Percentiles rank a stretch among this genome's conserved stretches.
Evolutionary conservation across 495 filamentous ascomycete genomes (phyloP).

Genomic region (Lasiosphaeria miniovina): DNA sequence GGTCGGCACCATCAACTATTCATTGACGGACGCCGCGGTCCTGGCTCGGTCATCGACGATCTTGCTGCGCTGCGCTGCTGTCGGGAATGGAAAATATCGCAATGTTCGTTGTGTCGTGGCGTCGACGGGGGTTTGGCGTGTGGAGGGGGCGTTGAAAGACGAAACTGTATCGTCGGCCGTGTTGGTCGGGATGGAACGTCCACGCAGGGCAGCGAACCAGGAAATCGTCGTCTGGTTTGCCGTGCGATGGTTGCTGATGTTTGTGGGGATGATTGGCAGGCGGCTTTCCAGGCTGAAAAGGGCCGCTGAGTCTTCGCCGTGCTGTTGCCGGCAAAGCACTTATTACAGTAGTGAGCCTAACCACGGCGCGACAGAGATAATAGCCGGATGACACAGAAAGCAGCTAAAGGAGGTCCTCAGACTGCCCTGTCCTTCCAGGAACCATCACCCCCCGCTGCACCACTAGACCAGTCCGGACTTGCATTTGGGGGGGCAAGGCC

Average conservation of each 20-base stretch:
- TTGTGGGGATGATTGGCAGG: conserved; percentile 8
- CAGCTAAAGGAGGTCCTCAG: conserved; percentile 18
- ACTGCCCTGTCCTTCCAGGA: conserved; percentile 23
- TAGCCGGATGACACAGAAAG: conserved; percentile 25
- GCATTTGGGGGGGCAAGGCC: conserved; percentile 16
- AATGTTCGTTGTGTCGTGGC: conserved; percentile 1
- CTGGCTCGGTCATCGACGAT: conserved; percentile 25
- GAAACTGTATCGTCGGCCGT: not conserved
- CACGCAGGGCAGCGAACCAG: not conserved
- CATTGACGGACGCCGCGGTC: conserved; percentile 21
- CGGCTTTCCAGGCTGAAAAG: conserved; percentile 18
- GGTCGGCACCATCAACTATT: conserved; percentile 30
- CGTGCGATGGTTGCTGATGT: conserved; percentile 2
- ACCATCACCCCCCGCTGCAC: conserved; percentile 19
- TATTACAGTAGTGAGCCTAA: not conserved
- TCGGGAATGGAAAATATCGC: not conserved
- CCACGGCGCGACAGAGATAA: conserved; percentile 14
- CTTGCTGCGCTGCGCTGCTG: not conserved
- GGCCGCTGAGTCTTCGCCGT: not conserved
- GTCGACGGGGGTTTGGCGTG: not conserved
- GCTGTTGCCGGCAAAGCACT: conserved; percentile 5
- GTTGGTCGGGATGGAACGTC: not conserved
- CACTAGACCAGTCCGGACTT: conserved; percentile 26
- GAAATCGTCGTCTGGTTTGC: not conserved
- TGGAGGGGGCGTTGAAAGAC: not conserved